Evolutionary conservation across 139 green algal species (phyloP).

Genomic region (Chlorella sorokiniana): DNA sequence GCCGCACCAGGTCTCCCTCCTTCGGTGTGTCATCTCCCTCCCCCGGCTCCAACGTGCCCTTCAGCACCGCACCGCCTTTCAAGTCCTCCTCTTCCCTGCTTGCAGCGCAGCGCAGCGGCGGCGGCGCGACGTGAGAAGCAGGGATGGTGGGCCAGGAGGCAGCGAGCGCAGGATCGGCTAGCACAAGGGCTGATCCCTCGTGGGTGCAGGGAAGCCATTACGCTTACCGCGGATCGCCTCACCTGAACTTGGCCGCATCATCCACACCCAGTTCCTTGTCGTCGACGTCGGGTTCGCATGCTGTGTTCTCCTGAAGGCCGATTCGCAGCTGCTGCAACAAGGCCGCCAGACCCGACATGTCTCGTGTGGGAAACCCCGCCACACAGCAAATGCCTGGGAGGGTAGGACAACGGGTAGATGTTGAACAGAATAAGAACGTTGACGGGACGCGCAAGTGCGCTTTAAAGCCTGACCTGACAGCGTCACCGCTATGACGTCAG

Average conservation of each 20-base stretch:
- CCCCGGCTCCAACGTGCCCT: constrained; percentile 33
- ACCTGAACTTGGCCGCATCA: constrained; percentile 32
- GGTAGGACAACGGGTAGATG: not conserved
- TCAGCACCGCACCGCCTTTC: constrained; percentile 35
- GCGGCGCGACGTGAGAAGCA: not conserved
- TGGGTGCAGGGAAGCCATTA: not conserved
- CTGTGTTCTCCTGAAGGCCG: not conserved
- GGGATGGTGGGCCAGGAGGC: no score
- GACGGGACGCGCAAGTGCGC: not conserved
- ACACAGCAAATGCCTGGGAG: not conserved
- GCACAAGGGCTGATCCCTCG: no score
- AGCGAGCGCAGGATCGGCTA: not conserved
- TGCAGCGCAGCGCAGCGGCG: not conserved
- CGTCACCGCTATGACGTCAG: no score
- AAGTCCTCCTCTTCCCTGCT: constrained; percentile 42
- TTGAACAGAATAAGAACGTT: not conserved
- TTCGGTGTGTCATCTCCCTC: constrained; percentile 17
- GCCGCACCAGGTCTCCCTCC: constrained; percentile 35
- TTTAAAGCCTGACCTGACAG: no score
- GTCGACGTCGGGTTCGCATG: constrained; percentile 30
- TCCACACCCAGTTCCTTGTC: constrained; percentile 29
- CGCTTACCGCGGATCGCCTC: not conserved
- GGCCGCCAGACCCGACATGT: not conserved
- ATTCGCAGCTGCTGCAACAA: constrained; percentile 29
- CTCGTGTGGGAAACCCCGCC: no score